phyloP scores from a whole-genome alignment of 2,329 filamentous ascomycete genomes.

The Lomentospora prolificans region DNA sequence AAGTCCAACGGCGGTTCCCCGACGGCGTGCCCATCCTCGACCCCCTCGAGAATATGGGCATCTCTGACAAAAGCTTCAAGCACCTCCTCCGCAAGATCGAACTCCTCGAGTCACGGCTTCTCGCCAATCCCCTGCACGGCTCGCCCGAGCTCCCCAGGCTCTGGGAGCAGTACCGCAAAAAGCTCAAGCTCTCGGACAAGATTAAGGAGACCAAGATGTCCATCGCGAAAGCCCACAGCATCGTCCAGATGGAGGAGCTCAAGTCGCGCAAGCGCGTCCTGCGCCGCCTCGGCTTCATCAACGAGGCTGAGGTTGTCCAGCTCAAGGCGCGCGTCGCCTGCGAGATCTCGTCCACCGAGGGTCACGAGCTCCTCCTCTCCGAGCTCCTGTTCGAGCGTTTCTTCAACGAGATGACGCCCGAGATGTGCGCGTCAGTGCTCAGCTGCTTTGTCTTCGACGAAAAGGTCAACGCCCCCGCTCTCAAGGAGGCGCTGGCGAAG shows the following conservation, averaged over 20 bases:
- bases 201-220: constrained; percentile 85
- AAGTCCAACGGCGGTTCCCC: constrained; percentile 80
- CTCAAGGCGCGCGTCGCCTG: constrained; percentile 95
- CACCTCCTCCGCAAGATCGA: constrained; percentile 92
- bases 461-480: constrained; percentile 67
- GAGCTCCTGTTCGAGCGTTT: constrained; percentile 95
- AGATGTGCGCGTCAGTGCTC: constrained; percentile 75
- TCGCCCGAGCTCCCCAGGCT: constrained; percentile 75
- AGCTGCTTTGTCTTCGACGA: constrained; percentile 98
- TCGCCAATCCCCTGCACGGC: constrained; percentile 85
- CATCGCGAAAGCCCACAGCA: constrained; percentile 73
- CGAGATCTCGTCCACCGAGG: constrained; percentile 84
- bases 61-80: constrained; percentile 87
- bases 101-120: constrained; percentile 79
- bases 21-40: constrained; percentile 85
- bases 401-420: constrained; percentile 90
- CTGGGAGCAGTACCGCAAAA: constrained; percentile 78
- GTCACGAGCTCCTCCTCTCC: constrained; percentile 85
- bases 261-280: constrained; percentile 94
- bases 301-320: constrained; percentile 89
- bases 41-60: constrained; percentile 93
- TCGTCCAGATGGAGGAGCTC: constrained; percentile 89
- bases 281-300: constrained; percentile 88
- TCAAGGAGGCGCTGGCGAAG: constrained; percentile 79
- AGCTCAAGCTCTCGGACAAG: constrained; percentile 64